phyloP scores from a whole-genome alignment of 805 yeast genomes.

The Hanseniaspora clermontiae region DNA sequence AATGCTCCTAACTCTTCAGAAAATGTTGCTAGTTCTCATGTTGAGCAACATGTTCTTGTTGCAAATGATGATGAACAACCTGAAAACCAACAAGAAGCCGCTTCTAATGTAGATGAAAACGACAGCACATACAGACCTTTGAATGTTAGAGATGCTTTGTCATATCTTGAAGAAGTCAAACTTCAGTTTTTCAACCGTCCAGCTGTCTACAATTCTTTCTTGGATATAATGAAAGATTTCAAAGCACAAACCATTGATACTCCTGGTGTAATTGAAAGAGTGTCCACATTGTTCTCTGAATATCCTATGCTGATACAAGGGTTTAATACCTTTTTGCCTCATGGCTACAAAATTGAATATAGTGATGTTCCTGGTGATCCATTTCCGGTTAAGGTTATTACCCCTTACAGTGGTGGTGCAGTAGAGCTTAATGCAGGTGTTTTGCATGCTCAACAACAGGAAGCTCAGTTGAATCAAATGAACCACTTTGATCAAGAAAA shows the following conservation, averaged over 20 bases:
- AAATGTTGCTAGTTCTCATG: background rate
- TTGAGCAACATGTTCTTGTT: background rate
- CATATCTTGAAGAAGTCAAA: slow-evolving; percentile 91
- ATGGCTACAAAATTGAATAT: slow-evolving; percentile 89
- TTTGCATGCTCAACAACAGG: slow-evolving; percentile 24
- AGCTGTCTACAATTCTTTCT: slow-evolving; percentile 87
- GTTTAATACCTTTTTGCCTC: slow-evolving; percentile 92
- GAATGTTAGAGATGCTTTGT: slow-evolving; percentile 89
- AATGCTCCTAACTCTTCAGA: background rate
- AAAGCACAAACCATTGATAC: slow-evolving; percentile 93
- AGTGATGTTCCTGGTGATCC: slow-evolving; percentile 81
- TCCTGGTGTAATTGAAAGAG: slow-evolving; percentile 96
- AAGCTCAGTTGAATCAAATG: slow-evolving; percentile 19
- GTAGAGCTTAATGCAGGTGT: slow-evolving; percentile 12
- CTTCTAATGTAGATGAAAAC: slow-evolving; percentile 15
- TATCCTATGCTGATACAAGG: slow-evolving; percentile 93
- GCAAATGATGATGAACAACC: background rate
- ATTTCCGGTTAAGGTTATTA: slow-evolving; percentile 82
- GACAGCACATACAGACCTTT: slow-evolving; percentile 52
- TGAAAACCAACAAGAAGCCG: background rate
- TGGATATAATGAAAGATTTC: slow-evolving; percentile 98
- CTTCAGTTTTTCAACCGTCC: slow-evolving; percentile 84
- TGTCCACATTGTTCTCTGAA: slow-evolving; percentile 78
- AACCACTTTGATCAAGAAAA: slow-evolving; percentile 18
- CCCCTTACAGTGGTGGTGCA: slow-evolving; percentile 69